Percentiles rank a stretch among this genome's conserved stretches.
phyloP scores from a whole-genome alignment of 2,329 filamentous ascomycete genomes.

The Trichoderma polysporum region DNA sequence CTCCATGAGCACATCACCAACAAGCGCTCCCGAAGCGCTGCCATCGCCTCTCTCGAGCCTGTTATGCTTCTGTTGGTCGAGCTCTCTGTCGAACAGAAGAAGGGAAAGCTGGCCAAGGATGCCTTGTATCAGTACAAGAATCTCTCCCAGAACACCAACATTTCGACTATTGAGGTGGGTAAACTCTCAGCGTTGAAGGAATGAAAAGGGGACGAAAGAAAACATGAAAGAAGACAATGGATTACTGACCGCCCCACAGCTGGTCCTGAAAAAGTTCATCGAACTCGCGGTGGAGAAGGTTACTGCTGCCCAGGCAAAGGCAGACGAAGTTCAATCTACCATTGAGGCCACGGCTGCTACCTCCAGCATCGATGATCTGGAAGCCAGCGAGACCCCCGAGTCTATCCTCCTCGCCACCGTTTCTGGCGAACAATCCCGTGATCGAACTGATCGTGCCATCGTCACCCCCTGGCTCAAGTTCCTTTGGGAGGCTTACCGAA shows the following conservation, averaged over 20 bases:
- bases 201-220: background rate
- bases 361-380: constrained; percentile 86
- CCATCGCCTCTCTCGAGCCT: constrained; percentile 92
- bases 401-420: constrained; percentile 97
- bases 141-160: constrained; percentile 98
- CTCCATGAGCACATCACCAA: constrained; percentile 99
- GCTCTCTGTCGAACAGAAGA: constrained; percentile 93
- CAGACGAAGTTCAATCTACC: constrained; percentile 87
- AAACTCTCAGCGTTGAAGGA: background rate
- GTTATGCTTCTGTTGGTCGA: constrained; percentile 98
- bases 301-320: constrained; percentile 90
- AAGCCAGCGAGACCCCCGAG: constrained; percentile 96
- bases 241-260: constrained; percentile 43
- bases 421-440: constrained; percentile 94
- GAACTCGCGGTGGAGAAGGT: constrained; percentile 96
- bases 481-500: constrained; percentile 98
- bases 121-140: constrained; percentile 99
- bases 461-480: constrained; percentile 99
- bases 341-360: constrained; percentile 67
- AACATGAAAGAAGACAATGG: background rate
- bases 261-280: constrained; percentile 97
- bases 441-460: constrained; percentile 95
- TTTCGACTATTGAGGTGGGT: constrained; percentile 88
- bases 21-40: constrained; percentile 95
- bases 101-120: constrained; percentile 98